Evolutionary conservation across 495 filamentous ascomycete species (phyloP).

Genomic region (Trichocladium uniseriatum): DNA sequence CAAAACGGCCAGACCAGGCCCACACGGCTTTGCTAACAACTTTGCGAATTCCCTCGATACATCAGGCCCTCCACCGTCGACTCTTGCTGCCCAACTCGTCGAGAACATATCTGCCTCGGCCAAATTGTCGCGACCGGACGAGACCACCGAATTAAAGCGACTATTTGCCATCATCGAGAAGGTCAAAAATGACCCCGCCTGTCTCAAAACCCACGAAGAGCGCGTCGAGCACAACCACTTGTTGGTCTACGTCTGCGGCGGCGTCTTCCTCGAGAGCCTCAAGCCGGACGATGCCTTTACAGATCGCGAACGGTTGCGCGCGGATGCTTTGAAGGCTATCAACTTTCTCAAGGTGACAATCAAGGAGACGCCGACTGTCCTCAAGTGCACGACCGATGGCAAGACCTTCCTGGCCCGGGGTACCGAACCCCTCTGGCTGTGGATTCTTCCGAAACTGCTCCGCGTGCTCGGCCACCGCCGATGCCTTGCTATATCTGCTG

Average conservation of each 20-base stretch:
- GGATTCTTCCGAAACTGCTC: conserved; percentile 61
- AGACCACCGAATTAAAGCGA: conserved; percentile 34
- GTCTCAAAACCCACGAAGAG: conserved; percentile 46
- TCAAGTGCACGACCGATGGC: conserved; percentile 42
- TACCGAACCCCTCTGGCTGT: conserved; percentile 62
- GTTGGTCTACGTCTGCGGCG: conserved; percentile 72
- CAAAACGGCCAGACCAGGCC: conserved; percentile 11
- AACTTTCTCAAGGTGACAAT: conserved; percentile 57
- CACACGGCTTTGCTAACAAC: conserved; percentile 4
- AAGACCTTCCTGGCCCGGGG: conserved; percentile 37
- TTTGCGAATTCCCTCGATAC: background rate
- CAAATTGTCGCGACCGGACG: conserved; percentile 33
- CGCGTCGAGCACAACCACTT: conserved; percentile 67
- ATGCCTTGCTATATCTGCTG: conserved; percentile 32
- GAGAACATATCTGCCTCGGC: conserved; percentile 42
- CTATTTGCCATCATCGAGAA: conserved; percentile 33
- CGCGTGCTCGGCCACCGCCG: conserved; percentile 42
- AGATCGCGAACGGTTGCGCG: conserved; percentile 39
- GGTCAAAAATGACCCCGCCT: conserved; percentile 32
- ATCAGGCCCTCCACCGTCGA: conserved; percentile 49
- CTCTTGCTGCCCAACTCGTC: conserved; percentile 58
- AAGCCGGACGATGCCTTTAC: conserved; percentile 53
- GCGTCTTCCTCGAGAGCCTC: conserved; percentile 65
- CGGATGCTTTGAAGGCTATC: conserved; percentile 62
- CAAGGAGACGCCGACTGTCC: conserved; percentile 59